phyloP scores from a whole-genome alignment of 106 monocot species.

The Ottelia alismoides region DNA sequence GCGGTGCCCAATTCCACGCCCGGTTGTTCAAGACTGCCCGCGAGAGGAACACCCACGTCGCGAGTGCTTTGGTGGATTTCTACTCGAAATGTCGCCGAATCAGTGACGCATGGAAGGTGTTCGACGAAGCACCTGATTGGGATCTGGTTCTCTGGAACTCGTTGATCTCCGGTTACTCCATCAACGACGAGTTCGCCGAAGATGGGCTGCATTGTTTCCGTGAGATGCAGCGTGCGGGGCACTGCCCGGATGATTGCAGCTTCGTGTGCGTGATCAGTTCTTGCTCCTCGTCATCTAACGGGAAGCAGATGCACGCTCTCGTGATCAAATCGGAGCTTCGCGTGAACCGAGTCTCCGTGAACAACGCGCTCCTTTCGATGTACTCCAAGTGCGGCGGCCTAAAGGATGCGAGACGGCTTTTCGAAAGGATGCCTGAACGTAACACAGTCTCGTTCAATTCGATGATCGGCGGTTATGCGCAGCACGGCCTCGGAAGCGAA shows the following conservation, averaged over 20 bases:
- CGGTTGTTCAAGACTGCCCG: constrained; percentile 34
- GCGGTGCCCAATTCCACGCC: constrained; percentile 47
- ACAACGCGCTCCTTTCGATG: constrained; percentile 8
- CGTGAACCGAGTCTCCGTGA: constrained; percentile 27
- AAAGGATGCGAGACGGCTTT: constrained; percentile 15
- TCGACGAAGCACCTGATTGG: constrained; percentile 29
- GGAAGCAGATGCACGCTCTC: constrained; percentile 49
- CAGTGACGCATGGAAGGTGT: constrained; percentile 38
- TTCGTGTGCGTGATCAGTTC: constrained; percentile 51
- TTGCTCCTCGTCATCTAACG: constrained; percentile 46
- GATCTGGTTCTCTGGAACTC: constrained; percentile 64
- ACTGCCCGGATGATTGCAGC: constrained; percentile 52
- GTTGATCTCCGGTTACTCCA: constrained; percentile 50
- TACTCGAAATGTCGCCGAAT: constrained; percentile 51
- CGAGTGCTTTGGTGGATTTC: constrained; percentile 49
- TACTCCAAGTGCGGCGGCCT: constrained; percentile 33
- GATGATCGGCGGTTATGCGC: constrained; percentile 39
- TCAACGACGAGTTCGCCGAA: constrained; percentile 32
- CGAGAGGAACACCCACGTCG: constrained; percentile 37
- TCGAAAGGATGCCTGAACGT: constrained; percentile 21
- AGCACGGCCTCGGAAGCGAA: constrained; percentile 40
- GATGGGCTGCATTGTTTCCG: constrained; percentile 38
- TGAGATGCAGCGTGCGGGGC: constrained; percentile 41
- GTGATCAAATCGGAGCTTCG: constrained; percentile 28
- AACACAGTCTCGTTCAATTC: constrained; percentile 30